Evolutionary conservation across 352 stramenopile genomes (phyloP), one percentile per base, ranked within the genome.

Genomic region (Phytophthora tubulina): DNA sequence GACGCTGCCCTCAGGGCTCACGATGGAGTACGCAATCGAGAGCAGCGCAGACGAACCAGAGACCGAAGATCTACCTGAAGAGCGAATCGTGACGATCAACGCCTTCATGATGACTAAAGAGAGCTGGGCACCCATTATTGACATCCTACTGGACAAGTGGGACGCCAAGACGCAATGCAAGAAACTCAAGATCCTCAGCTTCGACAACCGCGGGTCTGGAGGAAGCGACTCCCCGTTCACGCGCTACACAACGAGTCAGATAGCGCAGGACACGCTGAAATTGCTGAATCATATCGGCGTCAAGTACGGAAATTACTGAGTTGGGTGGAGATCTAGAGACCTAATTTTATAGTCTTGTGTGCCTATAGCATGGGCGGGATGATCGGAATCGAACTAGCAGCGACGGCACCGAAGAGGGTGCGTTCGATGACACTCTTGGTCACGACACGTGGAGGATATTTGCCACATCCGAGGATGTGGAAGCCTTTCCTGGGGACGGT

Each of bases 171-270:
- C 14, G 9, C 72, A 64, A 9, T 32, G 45, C 42, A 76, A 70
- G 44, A 61, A 54, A 13, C 76, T 84, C 14, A 41, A 71, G 36
- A 58, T 89, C 13, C 71, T 86, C 17, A 82, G 76, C 6, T 73
- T 86, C 17, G 81, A 89, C 67, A 89, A 89, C 44, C 81, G 79
- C 48, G 81, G 81, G 7, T 68, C 66, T 6, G 81, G 81, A n/a
- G 76, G 77, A n/a, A 84, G 65, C 10, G 76, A 82, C 39, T 63
- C 62, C 30, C 81, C 81, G 5, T 65, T 60, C 3, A 58, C 67
- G 3, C 64, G 76, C n/a, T 89, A 89, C 46, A 85, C 70, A 27
- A 89, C 77, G 6, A 85, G 72, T 55, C 54, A 70, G 10, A 89
- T 89, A 79, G 81, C 81, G 2, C 72, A 84, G 35, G 81, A 89